phyloP scores from a whole-genome alignment of 2,329 filamentous ascomycete genomes.

The Uncinocarpus reesii region DNA sequence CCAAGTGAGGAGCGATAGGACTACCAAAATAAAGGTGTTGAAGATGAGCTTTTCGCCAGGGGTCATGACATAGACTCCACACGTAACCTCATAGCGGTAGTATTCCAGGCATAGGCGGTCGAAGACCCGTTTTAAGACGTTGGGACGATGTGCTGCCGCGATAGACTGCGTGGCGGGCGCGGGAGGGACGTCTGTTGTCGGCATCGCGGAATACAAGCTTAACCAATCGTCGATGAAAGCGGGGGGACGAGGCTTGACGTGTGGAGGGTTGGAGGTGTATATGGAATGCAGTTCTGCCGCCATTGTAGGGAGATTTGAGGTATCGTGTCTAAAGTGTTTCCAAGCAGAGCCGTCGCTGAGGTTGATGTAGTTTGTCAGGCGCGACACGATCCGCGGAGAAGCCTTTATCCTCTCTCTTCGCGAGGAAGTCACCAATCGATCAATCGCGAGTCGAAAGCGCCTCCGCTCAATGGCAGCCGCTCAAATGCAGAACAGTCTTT shows the following conservation, averaged over 20 bases:
- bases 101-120: constrained; percentile 34
- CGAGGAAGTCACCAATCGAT: no score
- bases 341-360: no score
- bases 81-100: constrained; percentile 41
- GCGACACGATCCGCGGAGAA: no score
- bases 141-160: constrained; percentile 6
- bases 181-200: neutral
- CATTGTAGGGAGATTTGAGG: neutral
- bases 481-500: no score
- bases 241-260: constrained; percentile 1
- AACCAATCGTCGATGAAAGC: constrained; percentile 1
- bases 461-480: no score
- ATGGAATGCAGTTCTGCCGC: neutral
- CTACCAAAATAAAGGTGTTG: constrained; percentile 32
- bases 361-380: no score
- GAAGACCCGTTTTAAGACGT: constrained; percentile 22
- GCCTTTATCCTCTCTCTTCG: no score
- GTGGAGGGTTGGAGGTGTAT: neutral
- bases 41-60: constrained; percentile 35
- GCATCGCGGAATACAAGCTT: neutral
- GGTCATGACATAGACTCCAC: constrained; percentile 37
- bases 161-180: neutral
- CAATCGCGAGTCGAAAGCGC: no score
- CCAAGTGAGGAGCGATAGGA: constrained; percentile 30
- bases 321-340: no score